Evolutionary conservation across 257 asterid genomes (phyloP).

Genomic region (Echites panduratus): DNA sequence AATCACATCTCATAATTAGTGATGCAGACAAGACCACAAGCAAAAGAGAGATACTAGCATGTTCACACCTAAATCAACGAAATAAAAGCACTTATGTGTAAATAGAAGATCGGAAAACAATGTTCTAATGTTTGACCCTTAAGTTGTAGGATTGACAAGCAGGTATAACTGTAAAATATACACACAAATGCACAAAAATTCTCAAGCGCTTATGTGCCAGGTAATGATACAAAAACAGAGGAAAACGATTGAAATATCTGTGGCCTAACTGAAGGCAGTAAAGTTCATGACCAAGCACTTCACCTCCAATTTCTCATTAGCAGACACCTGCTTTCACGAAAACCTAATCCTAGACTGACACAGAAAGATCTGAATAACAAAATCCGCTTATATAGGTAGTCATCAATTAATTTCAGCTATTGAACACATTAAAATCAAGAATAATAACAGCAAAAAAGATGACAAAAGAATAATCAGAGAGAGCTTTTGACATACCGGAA

Average conservation of each 20-base stretch:
- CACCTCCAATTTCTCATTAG: neutral
- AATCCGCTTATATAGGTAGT: neutral
- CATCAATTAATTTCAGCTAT: neutral
- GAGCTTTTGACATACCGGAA: neutral
- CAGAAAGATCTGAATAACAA: neutral
- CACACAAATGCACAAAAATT: neutral
- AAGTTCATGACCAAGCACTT: neutral
- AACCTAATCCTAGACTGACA: neutral
- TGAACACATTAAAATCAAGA: neutral
- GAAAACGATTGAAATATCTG: neutral
- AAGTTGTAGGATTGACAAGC: neutral
- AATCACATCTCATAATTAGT: neutral
- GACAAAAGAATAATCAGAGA: neutral
- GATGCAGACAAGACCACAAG: neutral
- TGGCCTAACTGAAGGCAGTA: neutral
- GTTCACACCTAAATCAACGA: neutral
- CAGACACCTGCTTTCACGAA: neutral
- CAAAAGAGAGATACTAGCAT: neutral
- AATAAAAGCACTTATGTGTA: neutral
- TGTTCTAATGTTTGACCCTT: neutral
- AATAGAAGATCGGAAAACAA: neutral
- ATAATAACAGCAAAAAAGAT: neutral
- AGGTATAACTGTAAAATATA: neutral
- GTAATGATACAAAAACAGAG: neutral
- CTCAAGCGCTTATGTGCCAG: neutral